Evolutionary conservation across 805 yeast genomes (phyloP).

Genomic region (Teunomyces cretensis): DNA sequence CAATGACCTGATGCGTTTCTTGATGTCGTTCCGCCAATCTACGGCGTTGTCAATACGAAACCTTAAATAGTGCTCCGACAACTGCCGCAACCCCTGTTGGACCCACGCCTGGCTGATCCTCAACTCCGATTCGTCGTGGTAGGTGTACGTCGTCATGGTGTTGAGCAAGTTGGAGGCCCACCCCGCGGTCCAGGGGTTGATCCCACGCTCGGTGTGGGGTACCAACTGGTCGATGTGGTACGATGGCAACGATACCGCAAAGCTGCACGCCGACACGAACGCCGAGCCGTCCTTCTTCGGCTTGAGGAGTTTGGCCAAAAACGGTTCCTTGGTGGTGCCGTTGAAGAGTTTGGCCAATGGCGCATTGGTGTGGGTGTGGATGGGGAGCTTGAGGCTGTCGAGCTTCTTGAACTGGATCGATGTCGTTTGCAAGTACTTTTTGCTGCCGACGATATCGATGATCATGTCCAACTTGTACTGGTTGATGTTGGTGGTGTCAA

Average conservation of each 20-base stretch:
- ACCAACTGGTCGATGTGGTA: conserved; percentile 32
- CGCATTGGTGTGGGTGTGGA: conserved; percentile 14
- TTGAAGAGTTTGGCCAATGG: conserved; percentile 23
- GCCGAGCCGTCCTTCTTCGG: conserved; percentile 34
- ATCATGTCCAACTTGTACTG: conserved; percentile 34
- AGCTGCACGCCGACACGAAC: conserved; percentile 37
- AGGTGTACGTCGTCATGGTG: conserved; percentile 29
- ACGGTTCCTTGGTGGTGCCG: conserved; percentile 29
- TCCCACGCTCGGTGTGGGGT: conserved; percentile 17
- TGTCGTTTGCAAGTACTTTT: conserved; percentile 33
- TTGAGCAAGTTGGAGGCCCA: conserved; percentile 37
- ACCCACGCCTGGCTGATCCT: conserved; percentile 31
- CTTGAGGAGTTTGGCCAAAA: conserved; percentile 34
- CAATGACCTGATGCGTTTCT: conserved; percentile 24
- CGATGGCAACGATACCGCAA: conserved; percentile 27
- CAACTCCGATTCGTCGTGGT: conserved; percentile 33
- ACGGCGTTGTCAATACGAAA: conserved; percentile 28
- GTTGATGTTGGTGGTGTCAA: conserved; percentile 20
- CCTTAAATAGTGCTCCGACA: conserved; percentile 26
- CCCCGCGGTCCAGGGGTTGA: conserved; percentile 36
- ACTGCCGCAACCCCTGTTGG: conserved; percentile 28
- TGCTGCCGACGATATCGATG: conserved; percentile 42
- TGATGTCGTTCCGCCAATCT: conserved; percentile 42
- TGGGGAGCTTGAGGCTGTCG: conserved; percentile 32
- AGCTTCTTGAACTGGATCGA: conserved; percentile 26